phyloP scores from a whole-genome alignment of 805 yeast species.

The Cyberlindnera bimundalis region DNA sequence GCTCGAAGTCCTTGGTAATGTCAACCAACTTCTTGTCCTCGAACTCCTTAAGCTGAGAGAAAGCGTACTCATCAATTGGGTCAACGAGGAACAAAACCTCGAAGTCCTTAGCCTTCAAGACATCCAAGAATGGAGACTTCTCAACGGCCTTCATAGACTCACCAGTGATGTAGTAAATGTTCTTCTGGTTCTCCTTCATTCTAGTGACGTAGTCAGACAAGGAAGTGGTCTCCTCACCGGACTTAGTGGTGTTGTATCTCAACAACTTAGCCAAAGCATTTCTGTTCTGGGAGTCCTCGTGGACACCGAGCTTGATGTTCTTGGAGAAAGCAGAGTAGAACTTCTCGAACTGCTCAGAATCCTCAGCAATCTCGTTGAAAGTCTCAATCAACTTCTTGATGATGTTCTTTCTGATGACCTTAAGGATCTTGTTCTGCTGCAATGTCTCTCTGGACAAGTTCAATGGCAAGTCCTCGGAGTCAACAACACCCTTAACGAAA shows the following conservation, averaged over 20 bases:
- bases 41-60: constrained; percentile 98
- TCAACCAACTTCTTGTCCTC: constrained; percentile 99
- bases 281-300: constrained; percentile 99
- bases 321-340: constrained; percentile 97
- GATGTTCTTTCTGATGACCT: constrained; percentile 98
- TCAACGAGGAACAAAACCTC: constrained; percentile 97
- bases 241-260: constrained; percentile 96
- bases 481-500: constrained; percentile 98
- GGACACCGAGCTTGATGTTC: constrained; percentile 98
- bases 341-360: constrained; percentile 95
- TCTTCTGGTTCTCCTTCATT: constrained; percentile 99
- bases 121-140: constrained; percentile 99
- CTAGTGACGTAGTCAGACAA: constrained; percentile 96
- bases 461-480: constrained; percentile 98
- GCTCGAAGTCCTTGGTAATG: constrained; percentile 98
- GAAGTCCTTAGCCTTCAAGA: constrained; percentile 95
- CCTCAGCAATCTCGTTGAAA: constrained; percentile 99
- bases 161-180: constrained; percentile 99
- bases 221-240: constrained; percentile 90
- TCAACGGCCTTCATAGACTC: constrained; percentile 96
- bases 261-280: constrained; percentile 89
- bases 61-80: constrained; percentile 99
- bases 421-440: constrained; percentile 99
- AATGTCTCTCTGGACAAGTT: constrained; percentile 99
- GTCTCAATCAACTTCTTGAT: constrained; percentile 98